Conservation (phyloP, 2,329 filamentous ascomycete genomes). For the Beauveria varroae region DNA sequence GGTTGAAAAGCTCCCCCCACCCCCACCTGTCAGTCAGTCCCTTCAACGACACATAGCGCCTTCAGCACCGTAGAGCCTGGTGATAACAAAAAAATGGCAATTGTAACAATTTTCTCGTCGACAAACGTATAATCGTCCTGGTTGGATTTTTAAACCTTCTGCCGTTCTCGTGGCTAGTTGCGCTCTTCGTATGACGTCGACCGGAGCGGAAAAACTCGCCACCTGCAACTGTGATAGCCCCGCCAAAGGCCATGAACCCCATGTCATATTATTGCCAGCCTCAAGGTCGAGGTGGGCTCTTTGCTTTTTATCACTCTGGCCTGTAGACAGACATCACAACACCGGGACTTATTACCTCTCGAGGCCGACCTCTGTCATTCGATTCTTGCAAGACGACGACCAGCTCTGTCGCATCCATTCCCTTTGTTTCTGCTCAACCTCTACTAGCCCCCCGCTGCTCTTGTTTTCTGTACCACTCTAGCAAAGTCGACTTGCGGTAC, state of each 20-base stretch:
- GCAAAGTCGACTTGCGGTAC: neutral
- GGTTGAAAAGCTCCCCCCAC: too few species aligned
- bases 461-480: neutral
- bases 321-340: neutral
- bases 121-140: neutral
- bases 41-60: neutral
- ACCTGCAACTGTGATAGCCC: slow-evolving; percentile 21
- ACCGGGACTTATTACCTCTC: neutral
- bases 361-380: neutral
- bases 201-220: slow-evolving; percentile 26
- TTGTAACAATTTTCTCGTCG: too few species aligned
- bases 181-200: neutral
- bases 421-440: neutral
- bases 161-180: neutral
- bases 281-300: slow-evolving; percentile 18
- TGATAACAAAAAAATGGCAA: neutral
- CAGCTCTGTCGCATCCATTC: slow-evolving; percentile 4
- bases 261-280: slow-evolving; percentile 9
- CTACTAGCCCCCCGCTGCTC: neutral
- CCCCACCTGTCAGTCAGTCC: neutral
- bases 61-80: neutral
- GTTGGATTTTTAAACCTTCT: neutral
- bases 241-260: slow-evolving; percentile 20
- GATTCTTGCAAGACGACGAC: slow-evolving; percentile 1
- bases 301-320: slow-evolving; percentile 21